Evolutionary conservation across 2,329 filamentous ascomycete genomes (phyloP).

Genomic region (Claviceps fusiformis): DNA sequence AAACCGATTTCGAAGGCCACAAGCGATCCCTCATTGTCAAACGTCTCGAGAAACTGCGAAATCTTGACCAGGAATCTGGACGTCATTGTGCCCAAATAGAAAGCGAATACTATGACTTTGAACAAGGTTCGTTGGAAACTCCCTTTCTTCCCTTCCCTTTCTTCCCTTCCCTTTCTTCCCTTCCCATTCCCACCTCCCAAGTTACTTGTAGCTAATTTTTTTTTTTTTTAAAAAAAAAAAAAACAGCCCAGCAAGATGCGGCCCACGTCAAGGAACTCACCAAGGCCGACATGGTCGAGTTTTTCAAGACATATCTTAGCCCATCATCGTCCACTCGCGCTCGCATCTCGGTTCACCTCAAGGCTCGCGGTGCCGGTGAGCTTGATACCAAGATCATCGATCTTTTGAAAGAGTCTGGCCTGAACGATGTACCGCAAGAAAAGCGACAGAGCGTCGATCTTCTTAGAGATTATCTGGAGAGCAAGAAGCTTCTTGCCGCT

Average conservation of each 20-base stretch:
- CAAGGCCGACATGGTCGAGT: constrained; percentile 67
- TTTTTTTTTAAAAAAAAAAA: not conserved
- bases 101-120: constrained; percentile 80
- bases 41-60: constrained; percentile 82
- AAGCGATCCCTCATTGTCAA: constrained; percentile 82
- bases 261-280: constrained; percentile 58
- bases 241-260: constrained; percentile 59
- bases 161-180: not conserved
- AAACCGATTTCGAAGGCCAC: constrained; percentile 77
- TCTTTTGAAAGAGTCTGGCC: constrained; percentile 22
- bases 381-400: constrained; percentile 32
- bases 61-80: constrained; percentile 69
- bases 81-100: constrained; percentile 78
- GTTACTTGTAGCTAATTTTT: not conserved
- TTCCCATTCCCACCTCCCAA: not conserved
- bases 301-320: constrained; percentile 63
- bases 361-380: constrained; percentile 49
- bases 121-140: constrained; percentile 48
- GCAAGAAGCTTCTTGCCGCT: constrained; percentile 32
- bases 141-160: not conserved
- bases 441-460: constrained; percentile 34
- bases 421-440: constrained; percentile 25
- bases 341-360: constrained; percentile 75
- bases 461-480: constrained; percentile 35
- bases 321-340: constrained; percentile 59